These are phyloP conservation scores for Sugiyamaella mastotermitis DNA, from an alignment of 805 yeast species.

Conservation along the genomic window DNA sequence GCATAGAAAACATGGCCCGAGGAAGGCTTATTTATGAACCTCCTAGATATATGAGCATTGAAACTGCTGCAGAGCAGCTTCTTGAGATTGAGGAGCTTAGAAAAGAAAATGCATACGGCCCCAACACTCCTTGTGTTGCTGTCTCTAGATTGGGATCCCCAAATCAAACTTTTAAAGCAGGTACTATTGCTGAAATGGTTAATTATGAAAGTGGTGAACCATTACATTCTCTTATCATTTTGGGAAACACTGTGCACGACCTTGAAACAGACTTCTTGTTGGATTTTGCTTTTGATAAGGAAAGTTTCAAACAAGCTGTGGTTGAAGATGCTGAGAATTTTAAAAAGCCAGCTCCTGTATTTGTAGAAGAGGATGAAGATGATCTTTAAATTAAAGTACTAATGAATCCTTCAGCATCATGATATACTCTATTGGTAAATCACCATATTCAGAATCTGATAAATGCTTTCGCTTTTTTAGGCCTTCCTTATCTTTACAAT, in stretches of 20 bases:
- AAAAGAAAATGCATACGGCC: slow-evolving; percentile 71
- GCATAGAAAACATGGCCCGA: slow-evolving; percentile 87
- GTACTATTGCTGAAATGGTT: slow-evolving; percentile 68
- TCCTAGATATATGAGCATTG: slow-evolving; percentile 91
- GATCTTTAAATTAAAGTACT: slow-evolving; percentile 1
- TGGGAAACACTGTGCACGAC: slow-evolving; percentile 91
- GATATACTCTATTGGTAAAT: too few relatives aligned
- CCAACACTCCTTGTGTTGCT: slow-evolving; percentile 88
- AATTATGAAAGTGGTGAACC: slow-evolving; percentile 92
- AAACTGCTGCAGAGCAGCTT: slow-evolving; percentile 82
- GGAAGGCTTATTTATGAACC: slow-evolving; percentile 93
- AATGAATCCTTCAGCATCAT: not conserved
- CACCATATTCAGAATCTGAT: too few relatives aligned
- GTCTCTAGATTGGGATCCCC: slow-evolving; percentile 89
- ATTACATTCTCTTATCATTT: slow-evolving; percentile 79
- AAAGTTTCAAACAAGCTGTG: slow-evolving; percentile 42
- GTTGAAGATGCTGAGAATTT: slow-evolving; percentile 30
- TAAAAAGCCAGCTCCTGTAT: slow-evolving; percentile 13
- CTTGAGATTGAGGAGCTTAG: slow-evolving; percentile 80
- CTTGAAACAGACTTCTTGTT: slow-evolving; percentile 80
- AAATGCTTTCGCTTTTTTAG: slow-evolving; percentile 6
- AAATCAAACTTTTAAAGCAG: slow-evolving; percentile 75
- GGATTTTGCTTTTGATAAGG: slow-evolving; percentile 57
- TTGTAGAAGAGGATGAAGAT: slow-evolving; percentile 5
- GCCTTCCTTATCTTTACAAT: slow-evolving; percentile 14